Percentiles rank a stretch among this genome's conserved stretches.
Evolutionary conservation across 768 basidiomycete genomes (phyloP).

Genomic region (Russula griseocarnosa): DNA sequence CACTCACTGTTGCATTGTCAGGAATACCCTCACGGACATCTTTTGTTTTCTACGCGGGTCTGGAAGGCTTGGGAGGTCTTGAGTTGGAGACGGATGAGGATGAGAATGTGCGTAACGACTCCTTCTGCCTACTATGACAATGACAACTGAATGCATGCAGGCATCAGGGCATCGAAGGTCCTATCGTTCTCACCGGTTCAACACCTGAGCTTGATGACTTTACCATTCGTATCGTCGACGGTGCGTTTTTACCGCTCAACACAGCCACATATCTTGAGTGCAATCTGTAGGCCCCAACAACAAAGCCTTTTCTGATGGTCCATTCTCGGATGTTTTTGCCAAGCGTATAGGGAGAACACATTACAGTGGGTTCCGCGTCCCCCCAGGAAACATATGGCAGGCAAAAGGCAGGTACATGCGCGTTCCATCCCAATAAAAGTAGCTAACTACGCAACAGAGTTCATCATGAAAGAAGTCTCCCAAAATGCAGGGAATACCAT

Average conservation of each 20-base stretch:
- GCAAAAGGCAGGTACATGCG: constrained; percentile 59
- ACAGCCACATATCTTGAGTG: not conserved
- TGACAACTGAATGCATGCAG: constrained; percentile 3
- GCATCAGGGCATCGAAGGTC: constrained; percentile 66
- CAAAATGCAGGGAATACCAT: constrained; percentile 53
- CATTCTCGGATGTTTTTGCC: constrained; percentile 53
- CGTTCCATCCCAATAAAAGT: constrained; percentile 2
- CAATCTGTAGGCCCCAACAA: constrained; percentile 52
- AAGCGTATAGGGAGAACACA: constrained; percentile 67
- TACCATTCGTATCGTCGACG: constrained; percentile 71
- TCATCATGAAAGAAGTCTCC: constrained; percentile 58
- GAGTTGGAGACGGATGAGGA: constrained; percentile 75
- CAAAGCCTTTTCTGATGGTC: constrained; percentile 49
- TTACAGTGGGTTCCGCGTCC: constrained; percentile 58
- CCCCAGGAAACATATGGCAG: constrained; percentile 71
- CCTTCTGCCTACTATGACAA: constrained; percentile 2
- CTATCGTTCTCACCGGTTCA: constrained; percentile 65
- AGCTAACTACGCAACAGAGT: constrained; percentile 42
- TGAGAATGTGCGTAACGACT: constrained; percentile 54
- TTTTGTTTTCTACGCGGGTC: constrained; percentile 79
- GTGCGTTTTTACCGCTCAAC: constrained; percentile 38
- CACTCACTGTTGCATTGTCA: constrained; percentile 25
- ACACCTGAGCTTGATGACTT: constrained; percentile 83
- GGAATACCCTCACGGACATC: constrained; percentile 58
- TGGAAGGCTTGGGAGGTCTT: constrained; percentile 82